Percentiles rank a stretch among this genome's conserved stretches.
Evolutionary conservation across 169 alveolate species (phyloP).

Genomic region (Perkinsus chesapeaki): DNA sequence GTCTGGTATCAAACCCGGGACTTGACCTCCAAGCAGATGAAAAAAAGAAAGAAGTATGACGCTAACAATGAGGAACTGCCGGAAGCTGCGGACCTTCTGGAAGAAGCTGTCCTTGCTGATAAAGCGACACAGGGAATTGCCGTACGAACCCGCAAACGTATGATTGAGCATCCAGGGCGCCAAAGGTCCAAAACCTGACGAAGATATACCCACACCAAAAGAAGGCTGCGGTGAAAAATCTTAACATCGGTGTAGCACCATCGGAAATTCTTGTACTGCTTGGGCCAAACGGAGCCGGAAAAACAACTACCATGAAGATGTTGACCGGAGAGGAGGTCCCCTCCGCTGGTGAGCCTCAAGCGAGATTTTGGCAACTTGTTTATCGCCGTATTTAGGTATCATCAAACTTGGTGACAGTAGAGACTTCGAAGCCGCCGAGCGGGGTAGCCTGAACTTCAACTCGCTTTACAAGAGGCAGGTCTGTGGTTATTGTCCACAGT

Average conservation of each 20-base stretch:
- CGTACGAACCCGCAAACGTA: background rate
- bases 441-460: background rate
- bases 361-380: background rate
- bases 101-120: background rate
- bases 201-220: background rate
- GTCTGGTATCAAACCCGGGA: background rate
- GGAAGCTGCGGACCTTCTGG: background rate
- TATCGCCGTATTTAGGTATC: background rate
- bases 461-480: slow-evolving; percentile 30
- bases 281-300: slow-evolving; percentile 87
- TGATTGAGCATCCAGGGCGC: background rate
- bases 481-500: slow-evolving; percentile 75
- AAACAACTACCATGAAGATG: slow-evolving; percentile 68
- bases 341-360: slow-evolving; percentile 12
- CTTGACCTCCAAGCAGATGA: background rate
- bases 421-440: background rate
- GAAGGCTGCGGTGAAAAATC: background rate
- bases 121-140: background rate
- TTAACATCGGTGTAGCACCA: slow-evolving; percentile 2
- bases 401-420: background rate
- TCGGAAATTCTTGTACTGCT: slow-evolving; percentile 61
- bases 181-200: background rate
- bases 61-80: background rate
- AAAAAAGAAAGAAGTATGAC: background rate
- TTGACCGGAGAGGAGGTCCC: slow-evolving; percentile 42